Evolutionary conservation across 208 protist genomes (phyloP), one percentile per base, ranked within the genome.

Genomic region (Acanthamoeba lenticulata): DNA sequence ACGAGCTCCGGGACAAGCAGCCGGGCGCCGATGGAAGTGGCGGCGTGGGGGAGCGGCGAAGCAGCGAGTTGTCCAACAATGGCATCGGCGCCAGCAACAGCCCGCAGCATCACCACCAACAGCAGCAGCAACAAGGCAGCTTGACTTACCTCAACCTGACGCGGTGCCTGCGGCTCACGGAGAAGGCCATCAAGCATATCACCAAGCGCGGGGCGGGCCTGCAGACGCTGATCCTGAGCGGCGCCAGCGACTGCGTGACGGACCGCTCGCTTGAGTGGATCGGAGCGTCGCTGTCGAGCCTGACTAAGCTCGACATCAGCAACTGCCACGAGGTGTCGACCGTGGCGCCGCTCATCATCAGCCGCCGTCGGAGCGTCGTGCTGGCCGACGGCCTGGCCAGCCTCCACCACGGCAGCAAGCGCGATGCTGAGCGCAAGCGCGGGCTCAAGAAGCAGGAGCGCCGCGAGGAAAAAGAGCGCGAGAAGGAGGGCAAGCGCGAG

Each of bases 171-270:
- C 74, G 74, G 24, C 74, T 85, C 27, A 85, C 74, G 38, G 74
- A 85, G 74, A 85, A 85, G 74, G 36, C 74, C 44, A 83, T 85
- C 74, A 85, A 85, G 74, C 74, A 85, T 40, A 85, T 85, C 74
- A 85, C 40, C 42, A 85, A 85, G 74, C 74, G 74, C 44, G 74
- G 74, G 19, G 42, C 32, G 9, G 52, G 74, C 42, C 74, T 85
- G 11, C 74, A 85, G 74, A 85, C 74, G 38, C 44, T 85, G 40
- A 29, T 85, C 4, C 74, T 85, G 27, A 85, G 74, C 44, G 74
- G 74, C 36, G 74, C 74, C 74, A 85, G 74, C 44, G 74, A 85
- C 74, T 85, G 74, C 44, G 74, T 85, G 5, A 85, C 74, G 24
- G 74, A 85, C 42, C 36, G 74, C 1, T 85, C 74, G 40, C 74